Base-by-base conservation (phyloP, 108 stramenopile genomes). In the Cyclotella distinguenda region DNA sequence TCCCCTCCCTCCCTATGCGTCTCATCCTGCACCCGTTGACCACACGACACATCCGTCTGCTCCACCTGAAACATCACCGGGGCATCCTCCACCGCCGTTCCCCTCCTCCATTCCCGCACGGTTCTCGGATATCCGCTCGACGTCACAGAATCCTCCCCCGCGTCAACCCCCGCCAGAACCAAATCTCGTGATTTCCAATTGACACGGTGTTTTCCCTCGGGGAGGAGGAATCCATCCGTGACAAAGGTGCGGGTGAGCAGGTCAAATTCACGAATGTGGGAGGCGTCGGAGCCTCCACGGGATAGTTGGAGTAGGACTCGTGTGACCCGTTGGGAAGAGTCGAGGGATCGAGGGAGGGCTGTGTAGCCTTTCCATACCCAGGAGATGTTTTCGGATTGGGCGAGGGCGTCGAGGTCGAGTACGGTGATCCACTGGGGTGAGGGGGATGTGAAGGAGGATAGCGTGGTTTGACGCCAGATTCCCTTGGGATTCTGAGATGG, bases 251-350 rank as follows among this genome's bases (percentile, higher is more conserved):
- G 62, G 7, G 83, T 80, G 26, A 73, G 23, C 55, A 97, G 60
- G 71, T 95, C 93, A 72, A 95, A 94, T 59, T 97, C 96, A 40
- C 94, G 90, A 31, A 88, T 34, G 58, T 86, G 77, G 28, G 63
- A 78, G 7, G 96, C 96, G 85, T 97, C 96, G 57, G 89, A 81
- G 38, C 96, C 96, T 59, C 95, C 95, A 45, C 89, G 83, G 21
- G 87, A 90, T 10, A 95, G 82, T 25, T 53, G 65, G 19, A 94
- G 31, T 57, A 96, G 65, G 4, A 76, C 76, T 19, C 93, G 66
- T 25, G 83, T 87, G 9, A 84, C 84, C 32, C 58, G 66, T 4
- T 63, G 63, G 28, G 58, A 50, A 25, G 68, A 23, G 79, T 79
- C 28, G 62, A 30, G 19, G 82, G 71, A 82, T 88, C 87, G 5